Evolutionary conservation across 352 stramenopile genomes (phyloP), one percentile per base, ranked within the genome.

Genomic region (Lagenidium giganteum): DNA sequence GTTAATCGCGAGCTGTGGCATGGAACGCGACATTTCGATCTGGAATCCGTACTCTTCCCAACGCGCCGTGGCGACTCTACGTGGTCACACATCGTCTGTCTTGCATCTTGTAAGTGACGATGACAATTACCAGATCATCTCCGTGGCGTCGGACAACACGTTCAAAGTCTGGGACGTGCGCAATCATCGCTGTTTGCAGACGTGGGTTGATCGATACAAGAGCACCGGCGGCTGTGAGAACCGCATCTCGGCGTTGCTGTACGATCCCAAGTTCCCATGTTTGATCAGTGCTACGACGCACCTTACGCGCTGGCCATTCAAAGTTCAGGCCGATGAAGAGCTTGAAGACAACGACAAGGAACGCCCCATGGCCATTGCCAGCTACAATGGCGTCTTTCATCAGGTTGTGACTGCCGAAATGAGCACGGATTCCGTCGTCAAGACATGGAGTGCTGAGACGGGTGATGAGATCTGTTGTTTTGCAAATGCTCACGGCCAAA

Each of bases 1-100:
- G 26, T 45, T 93, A 2, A 82, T 93, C 27, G 82, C 79, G 23
- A 90, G 76, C 47, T 91, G 78, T 20, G 83, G 82, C 24, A 83
- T 92, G 67, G 80, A 93, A 42, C 77, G 83, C 22, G 74, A 91
- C 42, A 90, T 93, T 36, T 75, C 87, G 31, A 84, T 95, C 26
- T 95, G 84, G 84, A 95, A 93, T 45, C 83, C 83, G 33, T 95
- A 93, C 63, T 92, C 80, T 14, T 93, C 81, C 16, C 79, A 87
- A 35, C 72, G 76, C 29, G 74, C 79, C 3, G 79, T 86, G 12
- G 78, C 70, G 1, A 90, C 71, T 1, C 64, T 90, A 11, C 68
- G 73, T 4, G 78, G 78, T 9, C 76, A 91, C 51, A 87, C 74
- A 13, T 83, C 73, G 21, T 88, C 70, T 3, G 75, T 93, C 16